phyloP scores from a whole-genome alignment of 228 moss, liverwort and hornwort species.

The Sphagnum fallax region DNA sequence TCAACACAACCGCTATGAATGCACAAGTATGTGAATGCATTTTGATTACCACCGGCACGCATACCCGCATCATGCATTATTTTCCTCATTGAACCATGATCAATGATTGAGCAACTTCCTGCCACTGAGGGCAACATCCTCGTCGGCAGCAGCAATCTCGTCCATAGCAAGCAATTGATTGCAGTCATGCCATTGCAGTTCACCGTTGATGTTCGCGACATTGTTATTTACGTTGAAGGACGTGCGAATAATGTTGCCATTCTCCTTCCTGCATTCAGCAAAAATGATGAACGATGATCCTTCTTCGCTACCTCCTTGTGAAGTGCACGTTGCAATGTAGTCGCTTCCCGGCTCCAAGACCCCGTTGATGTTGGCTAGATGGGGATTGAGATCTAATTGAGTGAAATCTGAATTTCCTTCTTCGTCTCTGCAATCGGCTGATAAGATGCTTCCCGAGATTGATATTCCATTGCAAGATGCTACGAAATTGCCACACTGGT shows the following conservation, averaged over 20 bases:
- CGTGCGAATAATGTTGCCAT: not conserved
- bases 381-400: not conserved
- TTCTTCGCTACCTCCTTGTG: not conserved
- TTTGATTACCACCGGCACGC: too few relatives aligned
- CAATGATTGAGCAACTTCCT: too few relatives aligned
- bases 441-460: not conserved
- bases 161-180: too few relatives aligned
- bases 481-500: not conserved
- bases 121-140: too few relatives aligned
- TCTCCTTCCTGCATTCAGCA: not conserved
- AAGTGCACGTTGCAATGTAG: not conserved
- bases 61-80: too few relatives aligned
- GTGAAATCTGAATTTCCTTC: not conserved
- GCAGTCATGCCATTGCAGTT: not conserved
- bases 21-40: too few relatives aligned
- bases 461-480: not conserved
- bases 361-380: not conserved
- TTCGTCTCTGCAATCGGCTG: not conserved
- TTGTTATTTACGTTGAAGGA: not conserved
- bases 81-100: too few relatives aligned
- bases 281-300: not conserved
- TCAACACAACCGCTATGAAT: too few relatives aligned
- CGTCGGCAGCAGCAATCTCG: too few relatives aligned
- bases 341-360: not conserved
- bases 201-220: conserved; percentile 1